Evolutionary conservation across 2,329 filamentous ascomycete species (phyloP).

Genomic region (Torrubiella hemipterigena): DNA sequence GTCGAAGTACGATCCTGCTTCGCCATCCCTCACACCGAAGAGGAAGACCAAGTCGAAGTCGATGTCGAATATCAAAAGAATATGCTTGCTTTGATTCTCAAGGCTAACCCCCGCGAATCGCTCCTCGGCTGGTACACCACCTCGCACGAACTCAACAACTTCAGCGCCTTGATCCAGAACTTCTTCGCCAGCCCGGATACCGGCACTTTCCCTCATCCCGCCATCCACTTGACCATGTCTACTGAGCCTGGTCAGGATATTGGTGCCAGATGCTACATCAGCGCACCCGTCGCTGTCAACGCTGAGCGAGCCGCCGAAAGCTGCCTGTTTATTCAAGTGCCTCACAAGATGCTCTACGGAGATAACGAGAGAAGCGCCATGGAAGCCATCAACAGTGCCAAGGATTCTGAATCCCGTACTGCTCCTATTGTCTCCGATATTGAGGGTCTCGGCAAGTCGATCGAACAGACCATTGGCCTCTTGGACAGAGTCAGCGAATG

Average conservation of each 20-base stretch:
- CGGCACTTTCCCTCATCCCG: constrained; percentile 94
- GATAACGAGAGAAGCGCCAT: constrained; percentile 57
- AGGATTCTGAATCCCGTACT: constrained; percentile 63
- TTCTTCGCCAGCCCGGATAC: constrained; percentile 97
- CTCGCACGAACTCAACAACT: constrained; percentile 91
- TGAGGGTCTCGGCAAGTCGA: constrained; percentile 71
- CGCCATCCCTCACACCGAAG: constrained; percentile 96
- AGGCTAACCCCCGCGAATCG: constrained; percentile 85
- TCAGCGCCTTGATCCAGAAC: constrained; percentile 95
- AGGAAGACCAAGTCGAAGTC: constrained; percentile 96
- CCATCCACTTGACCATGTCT: constrained; percentile 89
- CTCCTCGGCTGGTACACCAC: constrained; percentile 98
- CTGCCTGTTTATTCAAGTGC: constrained; percentile 94
- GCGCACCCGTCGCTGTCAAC: constrained; percentile 86
- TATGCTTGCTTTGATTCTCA: constrained; percentile 91
- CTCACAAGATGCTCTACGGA: constrained; percentile 83
- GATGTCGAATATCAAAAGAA: constrained; percentile 99
- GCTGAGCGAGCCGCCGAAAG: constrained; percentile 90
- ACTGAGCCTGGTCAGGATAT: constrained; percentile 83
- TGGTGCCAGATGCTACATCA: constrained; percentile 88
- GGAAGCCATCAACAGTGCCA: constrained; percentile 73
- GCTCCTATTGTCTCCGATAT: constrained; percentile 74
- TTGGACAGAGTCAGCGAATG: constrained; percentile 86
- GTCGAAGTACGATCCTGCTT: constrained; percentile 95
- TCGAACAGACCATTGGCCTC: constrained; percentile 81